Base-by-base conservation (phyloP, 495 filamentous ascomycete species). In the Hypomontagnella submonticulosa region DNA sequence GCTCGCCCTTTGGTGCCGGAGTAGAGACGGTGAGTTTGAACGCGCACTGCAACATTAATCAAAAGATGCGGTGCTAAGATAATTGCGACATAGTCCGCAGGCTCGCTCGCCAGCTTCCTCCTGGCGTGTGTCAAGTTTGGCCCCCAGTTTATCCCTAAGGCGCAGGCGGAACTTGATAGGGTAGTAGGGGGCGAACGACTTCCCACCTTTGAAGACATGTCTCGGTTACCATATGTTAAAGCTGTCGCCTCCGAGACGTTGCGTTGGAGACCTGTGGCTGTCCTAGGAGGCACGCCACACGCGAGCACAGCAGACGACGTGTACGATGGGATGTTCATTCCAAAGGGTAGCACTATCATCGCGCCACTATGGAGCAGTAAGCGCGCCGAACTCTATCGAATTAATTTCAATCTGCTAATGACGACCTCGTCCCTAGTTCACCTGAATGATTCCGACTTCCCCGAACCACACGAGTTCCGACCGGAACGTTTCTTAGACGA, bases 1-100 rank as follows among this genome's bases (percentile, higher is more conserved):
- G 83, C 9, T 81, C 80, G 0, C 77, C 89, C 4, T 89, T 89
- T 57, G 86, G 85, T 2, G 87, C 87, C 10, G 87, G 87, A 10
- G 82, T 83, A n/a, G 87, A 90, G 70, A 90, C 87, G 4, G 85
- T 85, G 48, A 75, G 74, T 67, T 8, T 11, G 9, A 9, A 19
- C 27, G 10, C 13, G 54, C 81, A 73, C 64, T 77, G 73, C 4
- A 73, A 27, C 4, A 3, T 18, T 2, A 2, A n/a, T 34, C 73
- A 27, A 75, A 11, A n/a, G n/a, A 36, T 6, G 12, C 9, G 0
- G 13, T 81, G 32, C 76, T 88, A 15, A 86, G 76, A 15, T 72
- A 82, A 1, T n/a, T 63, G 75, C 8, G 79, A 63, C 60, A 19
- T 33, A 78, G 76, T 78, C 76, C 0, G 71, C 74, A 6, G 74